Percentiles rank a stretch among this genome's conserved stretches.
phyloP scores from a whole-genome alignment of 164 flowering plant genomes.

The Litsea cubeba region DNA sequence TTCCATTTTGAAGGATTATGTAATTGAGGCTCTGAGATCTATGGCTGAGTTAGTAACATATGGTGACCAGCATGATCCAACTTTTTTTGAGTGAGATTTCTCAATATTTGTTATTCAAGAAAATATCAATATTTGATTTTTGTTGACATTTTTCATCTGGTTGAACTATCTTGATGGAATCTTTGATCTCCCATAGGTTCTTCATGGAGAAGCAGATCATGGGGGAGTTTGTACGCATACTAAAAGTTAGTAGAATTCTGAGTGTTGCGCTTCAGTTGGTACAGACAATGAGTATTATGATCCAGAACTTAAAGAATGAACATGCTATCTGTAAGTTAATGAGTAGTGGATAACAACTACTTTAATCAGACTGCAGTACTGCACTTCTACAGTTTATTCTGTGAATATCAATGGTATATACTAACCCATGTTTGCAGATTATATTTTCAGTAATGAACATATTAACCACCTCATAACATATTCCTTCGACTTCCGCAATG shows the following conservation, averaged over 20 bases:
- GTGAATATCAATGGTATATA: background rate
- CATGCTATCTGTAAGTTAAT: conserved; percentile 91
- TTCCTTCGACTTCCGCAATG: conserved; percentile 85
- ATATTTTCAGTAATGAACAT: conserved; percentile 91
- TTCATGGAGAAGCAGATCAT: conserved; percentile 99
- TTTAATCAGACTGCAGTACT: background rate
- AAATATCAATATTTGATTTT: background rate
- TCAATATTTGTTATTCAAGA: background rate
- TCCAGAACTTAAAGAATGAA: conserved; percentile 86
- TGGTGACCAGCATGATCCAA: conserved; percentile 93
- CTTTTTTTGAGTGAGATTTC: conserved; percentile 83
- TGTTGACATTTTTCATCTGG: background rate
- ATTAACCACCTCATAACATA: conserved; percentile 85
- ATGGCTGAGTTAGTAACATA: conserved; percentile 93
- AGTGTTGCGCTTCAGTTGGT: conserved; percentile 82
- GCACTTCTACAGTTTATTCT: background rate
- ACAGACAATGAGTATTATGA: conserved; percentile 97
- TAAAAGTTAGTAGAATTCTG: conserved; percentile 56
- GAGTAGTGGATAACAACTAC: conserved; percentile 2
- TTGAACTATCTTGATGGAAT: background rate
- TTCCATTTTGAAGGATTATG: conserved; percentile 60
- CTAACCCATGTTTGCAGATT: conserved; percentile 57
- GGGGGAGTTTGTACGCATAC: conserved; percentile 84
- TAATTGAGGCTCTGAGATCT: conserved; percentile 90
- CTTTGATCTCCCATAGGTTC: conserved; percentile 39